Conservation (phyloP, 2,329 filamentous ascomycete genomes). For the Pyrenochaeta sp. region DNA sequence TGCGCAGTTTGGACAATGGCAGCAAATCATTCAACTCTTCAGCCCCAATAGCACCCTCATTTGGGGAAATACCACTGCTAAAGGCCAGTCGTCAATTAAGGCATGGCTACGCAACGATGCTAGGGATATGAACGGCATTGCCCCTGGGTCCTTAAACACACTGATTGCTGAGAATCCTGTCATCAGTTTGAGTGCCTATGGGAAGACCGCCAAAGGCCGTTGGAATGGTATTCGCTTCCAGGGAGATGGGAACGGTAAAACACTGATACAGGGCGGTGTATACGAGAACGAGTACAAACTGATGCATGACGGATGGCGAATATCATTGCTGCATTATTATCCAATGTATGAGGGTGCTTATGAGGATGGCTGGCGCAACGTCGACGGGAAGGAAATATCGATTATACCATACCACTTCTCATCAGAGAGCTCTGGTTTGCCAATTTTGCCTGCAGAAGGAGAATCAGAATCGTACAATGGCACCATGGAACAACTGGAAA, state of each 20-base stretch:
- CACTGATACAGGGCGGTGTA: slow-evolving; percentile 31
- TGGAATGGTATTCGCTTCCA: slow-evolving; percentile 35
- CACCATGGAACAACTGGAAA: slow-evolving; percentile 16
- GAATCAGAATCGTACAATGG: slow-evolving; percentile 15
- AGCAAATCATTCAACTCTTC: slow-evolving; percentile 23
- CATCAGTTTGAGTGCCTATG: slow-evolving; percentile 26
- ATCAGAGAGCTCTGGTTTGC: slow-evolving; percentile 26
- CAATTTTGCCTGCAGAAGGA: slow-evolving; percentile 19
- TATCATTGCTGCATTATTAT: slow-evolving; percentile 29
- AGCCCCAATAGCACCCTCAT: slow-evolving; percentile 21
- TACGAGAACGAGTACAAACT: slow-evolving; percentile 33
- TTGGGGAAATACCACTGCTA: slow-evolving; percentile 28
- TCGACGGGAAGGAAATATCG: slow-evolving; percentile 19
- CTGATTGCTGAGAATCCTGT: slow-evolving; percentile 31
- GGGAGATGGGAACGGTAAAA: slow-evolving; percentile 27
- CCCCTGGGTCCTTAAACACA: slow-evolving; percentile 25
- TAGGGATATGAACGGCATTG: slow-evolving; percentile 25
- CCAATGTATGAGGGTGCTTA: slow-evolving; percentile 31
- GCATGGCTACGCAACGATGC: slow-evolving; percentile 25
- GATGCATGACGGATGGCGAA: slow-evolving; percentile 19
- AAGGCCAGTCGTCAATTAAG: slow-evolving; percentile 16
- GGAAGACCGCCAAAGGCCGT: slow-evolving; percentile 26
- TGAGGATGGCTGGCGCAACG: slow-evolving; percentile 30
- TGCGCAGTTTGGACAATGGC: slow-evolving; percentile 25
- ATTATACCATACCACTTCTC: slow-evolving; percentile 35